Percentiles rank a stretch among this genome's conserved stretches.
Conservation (phyloP, 2,329 filamentous ascomycete species). For the Penicillium sp. region DNA sequence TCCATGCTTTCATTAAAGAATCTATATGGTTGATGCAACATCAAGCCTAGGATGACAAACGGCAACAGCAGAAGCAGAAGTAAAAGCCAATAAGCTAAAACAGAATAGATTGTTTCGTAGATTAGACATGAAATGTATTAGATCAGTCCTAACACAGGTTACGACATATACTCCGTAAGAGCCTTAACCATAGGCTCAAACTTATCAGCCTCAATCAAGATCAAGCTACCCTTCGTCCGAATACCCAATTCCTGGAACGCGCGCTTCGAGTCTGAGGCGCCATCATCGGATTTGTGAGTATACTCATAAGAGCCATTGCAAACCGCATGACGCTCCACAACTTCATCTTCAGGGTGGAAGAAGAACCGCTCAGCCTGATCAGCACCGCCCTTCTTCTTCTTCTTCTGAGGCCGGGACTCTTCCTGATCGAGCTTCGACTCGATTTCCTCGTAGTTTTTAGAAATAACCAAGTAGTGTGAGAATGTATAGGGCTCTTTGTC, state of each 20-base stretch:
- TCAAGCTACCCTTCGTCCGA: conserved; percentile 75
- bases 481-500: conserved; percentile 92
- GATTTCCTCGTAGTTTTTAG: conserved; percentile 88
- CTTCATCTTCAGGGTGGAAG: conserved; percentile 95
- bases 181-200: conserved; percentile 73
- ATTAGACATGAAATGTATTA: conserved; percentile 20
- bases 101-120: conserved; percentile 18
- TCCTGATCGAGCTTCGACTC: conserved; percentile 72
- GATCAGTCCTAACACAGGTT: conserved; percentile 11
- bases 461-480: conserved; percentile 85
- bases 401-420: conserved; percentile 59
- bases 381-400: conserved; percentile 58
- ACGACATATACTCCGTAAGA: conserved; percentile 65
- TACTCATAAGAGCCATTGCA: conserved; percentile 71
- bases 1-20: conserved; percentile 5
- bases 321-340: conserved; percentile 70
- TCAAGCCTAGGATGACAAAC: neutral
- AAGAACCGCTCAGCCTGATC: conserved; percentile 65
- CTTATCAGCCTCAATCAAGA: conserved; percentile 75
- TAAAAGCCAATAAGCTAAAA: conserved; percentile 8
- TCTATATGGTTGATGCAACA: conserved; percentile 7
- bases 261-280: conserved; percentile 82
- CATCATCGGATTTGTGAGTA: conserved; percentile 71
- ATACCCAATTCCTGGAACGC: conserved; percentile 93
- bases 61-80: neutral